Percentiles rank a stretch among this genome's conserved stretches.
phyloP scores from a whole-genome alignment of 2,329 filamentous ascomycete genomes.

The Leptographium radiaticola region DNA sequence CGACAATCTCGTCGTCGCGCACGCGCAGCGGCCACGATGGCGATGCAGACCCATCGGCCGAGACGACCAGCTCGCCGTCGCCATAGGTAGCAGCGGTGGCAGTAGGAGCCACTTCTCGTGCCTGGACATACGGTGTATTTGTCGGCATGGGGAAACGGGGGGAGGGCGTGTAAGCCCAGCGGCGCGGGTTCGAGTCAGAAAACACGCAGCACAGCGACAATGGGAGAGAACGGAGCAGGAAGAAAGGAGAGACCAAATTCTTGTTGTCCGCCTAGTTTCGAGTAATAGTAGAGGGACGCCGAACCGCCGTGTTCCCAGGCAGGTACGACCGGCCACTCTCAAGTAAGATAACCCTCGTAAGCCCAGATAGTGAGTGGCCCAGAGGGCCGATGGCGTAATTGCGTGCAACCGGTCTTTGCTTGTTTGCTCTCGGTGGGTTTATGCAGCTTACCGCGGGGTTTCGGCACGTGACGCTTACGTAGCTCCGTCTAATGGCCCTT shows the following conservation, averaged over 20 bases:
- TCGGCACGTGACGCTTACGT: too few species aligned
- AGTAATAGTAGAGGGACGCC: background rate
- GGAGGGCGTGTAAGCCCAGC: background rate
- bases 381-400: background rate
- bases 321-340: background rate
- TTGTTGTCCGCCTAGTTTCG: too few species aligned
- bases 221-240: background rate
- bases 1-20: constrained; percentile 14
- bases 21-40: background rate
- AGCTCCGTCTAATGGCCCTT: constrained; percentile 30
- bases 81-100: background rate
- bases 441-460: too few species aligned
- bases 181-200: background rate
- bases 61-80: constrained; percentile 8
- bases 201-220: background rate
- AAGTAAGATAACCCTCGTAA: background rate
- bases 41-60: background rate
- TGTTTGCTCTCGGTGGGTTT: background rate
- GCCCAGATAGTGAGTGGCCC: background rate
- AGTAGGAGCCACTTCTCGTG: background rate
- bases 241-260: background rate
- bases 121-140: constrained; percentile 9
- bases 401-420: background rate
- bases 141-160: constrained; percentile 4
- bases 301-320: background rate